Conservation (phyloP, 331 rosid species). For the Telfairia occidentalis region DNA sequence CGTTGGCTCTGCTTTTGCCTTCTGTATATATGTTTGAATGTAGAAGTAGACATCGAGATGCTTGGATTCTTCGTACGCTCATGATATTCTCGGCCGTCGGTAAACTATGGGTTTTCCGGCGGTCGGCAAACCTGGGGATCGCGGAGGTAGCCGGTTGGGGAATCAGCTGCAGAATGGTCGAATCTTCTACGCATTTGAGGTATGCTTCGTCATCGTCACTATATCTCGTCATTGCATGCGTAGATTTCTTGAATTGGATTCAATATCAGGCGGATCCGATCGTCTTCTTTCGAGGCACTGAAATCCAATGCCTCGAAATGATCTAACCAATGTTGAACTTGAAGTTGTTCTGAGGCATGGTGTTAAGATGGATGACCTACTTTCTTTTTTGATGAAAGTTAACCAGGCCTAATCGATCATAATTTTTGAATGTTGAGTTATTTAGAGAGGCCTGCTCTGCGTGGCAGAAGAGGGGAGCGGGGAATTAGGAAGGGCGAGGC, state of each 20-base stretch:
- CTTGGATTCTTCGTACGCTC: background rate
- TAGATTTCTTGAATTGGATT: background rate
- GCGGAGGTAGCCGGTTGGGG: background rate
- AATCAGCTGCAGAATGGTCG: background rate
- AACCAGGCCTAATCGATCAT: background rate
- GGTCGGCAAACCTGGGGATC: background rate
- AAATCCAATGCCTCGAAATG: background rate
- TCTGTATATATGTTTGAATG: background rate
- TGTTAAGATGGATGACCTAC: background rate
- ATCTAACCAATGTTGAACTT: background rate
- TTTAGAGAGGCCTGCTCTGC: background rate
- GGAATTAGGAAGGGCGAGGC: background rate
- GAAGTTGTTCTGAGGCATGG: background rate
- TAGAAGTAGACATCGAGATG: background rate
- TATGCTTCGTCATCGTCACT: background rate
- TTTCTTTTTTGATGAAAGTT: background rate
- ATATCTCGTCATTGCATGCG: background rate
- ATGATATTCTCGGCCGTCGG: background rate
- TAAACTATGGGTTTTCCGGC: background rate
- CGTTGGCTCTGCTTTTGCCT: background rate
- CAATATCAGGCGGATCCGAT: background rate
- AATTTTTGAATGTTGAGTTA: background rate
- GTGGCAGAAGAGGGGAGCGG: too few relatives aligned
- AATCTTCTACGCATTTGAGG: background rate
- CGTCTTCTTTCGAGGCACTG: background rate